Conservation (phyloP, 169 alveolate species). For the Cryptosporidium tyzzeri region DNA sequence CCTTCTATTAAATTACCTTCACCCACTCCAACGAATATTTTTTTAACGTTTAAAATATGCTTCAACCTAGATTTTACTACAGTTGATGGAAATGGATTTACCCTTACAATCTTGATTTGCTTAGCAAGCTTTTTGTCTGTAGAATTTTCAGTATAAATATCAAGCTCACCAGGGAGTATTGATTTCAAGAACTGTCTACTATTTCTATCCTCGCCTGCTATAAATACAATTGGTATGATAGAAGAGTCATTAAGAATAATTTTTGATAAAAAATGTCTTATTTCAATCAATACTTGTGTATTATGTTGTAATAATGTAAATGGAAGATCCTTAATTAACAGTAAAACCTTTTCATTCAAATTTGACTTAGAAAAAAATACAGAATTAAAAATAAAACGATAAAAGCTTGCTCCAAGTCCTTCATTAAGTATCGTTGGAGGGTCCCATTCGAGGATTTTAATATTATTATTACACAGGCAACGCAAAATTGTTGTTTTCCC, state of each 20-base stretch:
- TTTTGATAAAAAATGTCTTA: conserved; percentile 28
- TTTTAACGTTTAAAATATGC: background rate
- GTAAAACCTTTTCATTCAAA: background rate
- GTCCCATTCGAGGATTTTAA: conserved; percentile 62
- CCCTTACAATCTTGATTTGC: conserved; percentile 9
- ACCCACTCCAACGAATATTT: background rate
- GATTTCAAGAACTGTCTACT: conserved; percentile 35
- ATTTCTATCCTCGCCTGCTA: conserved; percentile 20
- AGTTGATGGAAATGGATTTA: conserved; percentile 59
- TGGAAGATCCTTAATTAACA: conserved; percentile 68
- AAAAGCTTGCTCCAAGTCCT: conserved; percentile 64
- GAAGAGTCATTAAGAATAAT: too few relatives aligned
- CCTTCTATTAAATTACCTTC: conserved; percentile 5
- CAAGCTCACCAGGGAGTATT: conserved; percentile 47
- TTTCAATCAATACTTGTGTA: conserved; percentile 10
- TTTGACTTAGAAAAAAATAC: conserved; percentile 1
- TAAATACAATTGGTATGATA: conserved; percentile 56
- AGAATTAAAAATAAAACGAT: conserved; percentile 58
- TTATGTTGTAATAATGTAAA: conserved; percentile 34
- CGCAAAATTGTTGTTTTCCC: conserved; percentile 59
- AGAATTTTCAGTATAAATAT: conserved; percentile 16
- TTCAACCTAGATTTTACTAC: conserved; percentile 16
- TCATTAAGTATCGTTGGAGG: conserved; percentile 39
- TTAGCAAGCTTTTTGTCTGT: background rate
- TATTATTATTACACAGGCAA: conserved; percentile 30